Percentiles rank a stretch among this genome's conserved stretches.
phyloP scores from a whole-genome alignment of 352 stramenopile species.

The Phytophthora hibernalis region DNA sequence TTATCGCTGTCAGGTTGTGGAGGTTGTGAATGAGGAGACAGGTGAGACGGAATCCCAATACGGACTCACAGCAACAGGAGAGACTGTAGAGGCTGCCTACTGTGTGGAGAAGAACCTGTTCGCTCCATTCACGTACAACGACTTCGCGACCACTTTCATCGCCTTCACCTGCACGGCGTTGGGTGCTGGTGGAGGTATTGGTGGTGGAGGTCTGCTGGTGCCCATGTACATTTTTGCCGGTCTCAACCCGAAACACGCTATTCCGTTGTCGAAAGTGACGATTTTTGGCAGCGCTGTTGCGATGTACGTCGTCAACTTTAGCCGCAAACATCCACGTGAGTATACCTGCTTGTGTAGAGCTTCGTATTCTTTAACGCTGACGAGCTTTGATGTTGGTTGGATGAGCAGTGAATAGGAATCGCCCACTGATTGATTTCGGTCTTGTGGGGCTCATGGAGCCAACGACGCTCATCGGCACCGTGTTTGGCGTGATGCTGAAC shows the following conservation, averaged over 20 bases:
- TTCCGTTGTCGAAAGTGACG: conserved; percentile 96
- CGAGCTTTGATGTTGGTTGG: background rate
- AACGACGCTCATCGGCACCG: conserved; percentile 75
- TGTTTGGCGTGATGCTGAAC: conserved; percentile 84
- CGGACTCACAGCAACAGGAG: conserved; percentile 34
- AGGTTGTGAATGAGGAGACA: conserved; percentile 37
- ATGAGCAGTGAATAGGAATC: conserved; percentile 72
- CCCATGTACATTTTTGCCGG: conserved; percentile 96
- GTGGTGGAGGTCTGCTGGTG: conserved; percentile 95
- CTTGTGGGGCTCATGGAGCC: conserved; percentile 98
- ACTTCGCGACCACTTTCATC: conserved; percentile 67
- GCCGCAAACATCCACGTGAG: conserved; percentile 91
- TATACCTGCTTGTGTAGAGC: background rate
- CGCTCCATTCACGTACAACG: conserved; percentile 62
- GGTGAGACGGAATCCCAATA: conserved; percentile 37
- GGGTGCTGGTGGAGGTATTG: conserved; percentile 90
- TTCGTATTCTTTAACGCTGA: background rate
- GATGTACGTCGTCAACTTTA: conserved; percentile 94
- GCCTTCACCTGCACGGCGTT: conserved; percentile 85
- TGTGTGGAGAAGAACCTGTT: conserved; percentile 88
- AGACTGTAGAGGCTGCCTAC: conserved; percentile 51
- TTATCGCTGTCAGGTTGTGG: conserved; percentile 57
- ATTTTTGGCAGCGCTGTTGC: conserved; percentile 96
- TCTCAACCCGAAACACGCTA: conserved; percentile 93
- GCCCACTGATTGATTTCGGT: conserved; percentile 96